Base-by-base conservation (phyloP, 78 protist species). In the Emiliania huxleyi region DNA sequence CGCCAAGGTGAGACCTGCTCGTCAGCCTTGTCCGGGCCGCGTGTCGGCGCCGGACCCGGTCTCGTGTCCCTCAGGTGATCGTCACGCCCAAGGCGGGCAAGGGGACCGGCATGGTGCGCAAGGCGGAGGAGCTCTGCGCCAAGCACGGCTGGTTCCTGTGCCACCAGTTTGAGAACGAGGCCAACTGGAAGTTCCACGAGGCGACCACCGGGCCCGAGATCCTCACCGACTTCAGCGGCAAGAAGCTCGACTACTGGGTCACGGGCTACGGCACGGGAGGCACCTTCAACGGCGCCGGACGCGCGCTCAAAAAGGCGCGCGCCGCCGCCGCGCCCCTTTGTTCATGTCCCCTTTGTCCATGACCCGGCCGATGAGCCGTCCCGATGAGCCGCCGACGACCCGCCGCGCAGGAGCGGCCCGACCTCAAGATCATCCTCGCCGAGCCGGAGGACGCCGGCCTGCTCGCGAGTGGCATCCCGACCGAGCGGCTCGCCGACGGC, bases 191-290 rank as follows among this genome's bases (percentile, higher is more conserved):
- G 35, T 37, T 62, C 87, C 96, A 95, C 93, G 45, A 1, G 84
- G 62, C 62, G 44, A 94, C 96, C n/a, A 95, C 96, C 21, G 96
- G 94, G 19, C 94, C 95, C 22, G 96, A 95, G 92, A 92, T 95
- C 44, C 69, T 91, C 43, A 21, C 0, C 8, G 91, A 62, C 42
- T 75, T 89, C 49, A 37, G 11, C 18, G 94, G 85, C 75, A 15
- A 52, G 73, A 75, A 33, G 52, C 93, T 95, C 38, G 97, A 95
- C 91, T 55, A 52, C 44, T 94, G 69, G 38, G 95, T 95, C 15
- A 48, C 89, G 40, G 97, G 95, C 38, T 94, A 94, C 75, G 97
- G 97, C 38, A 95, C 97, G 15, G 97, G 95, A 35, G 96, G 96
- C 56, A 95, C 96, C 12, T 5, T 92, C 45, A 45, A 11, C 73